Evolutionary conservation across 768 basidiomycete genomes (phyloP), one percentile per base, ranked within the genome.

Genomic region (Lactarius psammicola): DNA sequence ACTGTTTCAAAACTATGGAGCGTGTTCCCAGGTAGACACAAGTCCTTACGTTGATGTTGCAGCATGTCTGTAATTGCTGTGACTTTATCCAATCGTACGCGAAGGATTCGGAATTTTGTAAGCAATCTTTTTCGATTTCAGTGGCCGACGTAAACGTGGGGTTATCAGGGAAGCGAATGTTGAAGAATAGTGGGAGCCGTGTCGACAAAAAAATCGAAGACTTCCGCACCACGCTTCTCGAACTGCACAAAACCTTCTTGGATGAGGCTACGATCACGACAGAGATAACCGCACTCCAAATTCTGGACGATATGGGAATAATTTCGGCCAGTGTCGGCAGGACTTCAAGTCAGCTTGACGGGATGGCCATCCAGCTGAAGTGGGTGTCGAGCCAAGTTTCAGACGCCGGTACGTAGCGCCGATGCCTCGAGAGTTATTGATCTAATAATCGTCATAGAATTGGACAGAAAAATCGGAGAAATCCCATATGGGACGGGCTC

Each of bases 41-140:
- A 42, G 20, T 42, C 42, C 18, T 42, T 20, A 7, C 42, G 42
- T 18, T 42, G 7, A 42, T 42, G 42, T 42, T 42, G 42, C 42
- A 42, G 18, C 20, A 20, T 42, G 42, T 20, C 42, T 42, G 42
- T 42, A 42, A 42, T 42, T 42, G 42, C 20, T 20, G 42, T 9
- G 42, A 42, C 30, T 54, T 54, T 8, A 54, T 54, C 51, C 51
- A 28, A 18, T 54, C 51, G 17, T 54, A 54, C n/a, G 51, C 51
- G 7, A 28, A 54, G 30, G 23, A 54, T 18, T 26, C 51, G 51
- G 10, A 28, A 13, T 30, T 54, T 7, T 54, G 51, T 54, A 54
- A 7, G 51, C 28, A 13, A 54, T 30, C 10, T 15, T 15, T 28
- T 6, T 18, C 26, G 2, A 6, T 30, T 17, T 5, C 4, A 4